Evolutionary conservation across 176 grass and related monocot genomes (phyloP).

Genomic region (Bothriochloa decipiens): DNA sequence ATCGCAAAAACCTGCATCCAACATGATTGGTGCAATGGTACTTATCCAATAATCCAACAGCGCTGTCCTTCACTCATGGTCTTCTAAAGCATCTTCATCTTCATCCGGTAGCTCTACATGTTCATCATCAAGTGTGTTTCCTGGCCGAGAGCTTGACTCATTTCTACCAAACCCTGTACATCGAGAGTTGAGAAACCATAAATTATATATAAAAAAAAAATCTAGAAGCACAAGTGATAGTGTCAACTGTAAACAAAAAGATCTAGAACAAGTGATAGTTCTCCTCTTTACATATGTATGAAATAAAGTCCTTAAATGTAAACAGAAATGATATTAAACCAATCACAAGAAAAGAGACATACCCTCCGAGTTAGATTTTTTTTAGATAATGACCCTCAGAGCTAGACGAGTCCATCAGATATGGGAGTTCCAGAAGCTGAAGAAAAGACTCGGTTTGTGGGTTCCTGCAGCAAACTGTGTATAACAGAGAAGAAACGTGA

Average conservation of each 20-base stretch:
- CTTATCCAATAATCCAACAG: conserved; percentile 9
- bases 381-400: conserved; percentile 45
- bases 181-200: conserved; percentile 4
- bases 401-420: conserved; percentile 66
- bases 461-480: conserved; percentile 71
- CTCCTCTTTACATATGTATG: conserved; percentile 29
- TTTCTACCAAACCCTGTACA: conserved; percentile 28
- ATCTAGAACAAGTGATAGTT: neutral
- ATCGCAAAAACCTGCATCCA: neutral
- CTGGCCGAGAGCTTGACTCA: conserved; percentile 29
- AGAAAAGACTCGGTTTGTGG: conserved; percentile 86
- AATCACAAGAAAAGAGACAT: no score
- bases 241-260: neutral
- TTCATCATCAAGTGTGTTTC: conserved; percentile 31
- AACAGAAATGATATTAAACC: conserved; percentile 11
- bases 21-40: conserved; percentile 9
- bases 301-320: conserved; percentile 10
- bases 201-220: conserved; percentile 18
- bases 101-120: conserved; percentile 62
- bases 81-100: conserved; percentile 45
- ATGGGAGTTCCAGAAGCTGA: conserved; percentile 67
- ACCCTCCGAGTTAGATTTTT: conserved; percentile 51
- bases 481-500: conserved; percentile 32
- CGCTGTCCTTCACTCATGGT: conserved; percentile 31
- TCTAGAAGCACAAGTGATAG: neutral